Percentiles rank a stretch among this genome's conserved stretches.
phyloP scores from a whole-genome alignment of 2,329 filamentous ascomycete species.

The Cladosporium sp. region DNA sequence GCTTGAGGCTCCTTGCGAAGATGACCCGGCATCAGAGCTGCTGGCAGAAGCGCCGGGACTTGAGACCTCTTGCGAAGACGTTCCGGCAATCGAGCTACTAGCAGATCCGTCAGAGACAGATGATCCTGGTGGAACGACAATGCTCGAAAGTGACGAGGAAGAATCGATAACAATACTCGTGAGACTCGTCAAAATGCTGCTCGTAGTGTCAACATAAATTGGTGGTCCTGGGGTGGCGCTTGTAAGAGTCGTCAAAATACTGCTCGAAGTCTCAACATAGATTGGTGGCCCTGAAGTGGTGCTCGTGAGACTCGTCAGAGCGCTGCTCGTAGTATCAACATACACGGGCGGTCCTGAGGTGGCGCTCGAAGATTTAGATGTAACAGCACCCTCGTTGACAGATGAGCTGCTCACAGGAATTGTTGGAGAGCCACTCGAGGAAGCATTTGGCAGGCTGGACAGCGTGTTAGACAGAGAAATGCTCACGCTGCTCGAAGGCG shows the following conservation, averaged over 20 bases:
- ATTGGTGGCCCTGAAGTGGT: not conserved
- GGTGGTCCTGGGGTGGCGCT: not conserved
- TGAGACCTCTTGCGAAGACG: no score
- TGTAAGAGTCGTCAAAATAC: not conserved
- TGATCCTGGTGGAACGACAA: not conserved
- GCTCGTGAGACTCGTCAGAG: not conserved
- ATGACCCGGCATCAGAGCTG: not conserved
- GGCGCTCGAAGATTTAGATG: not conserved
- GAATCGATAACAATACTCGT: not conserved
- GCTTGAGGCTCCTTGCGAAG: not conserved
- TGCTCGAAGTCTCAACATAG: not conserved
- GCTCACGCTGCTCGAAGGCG: not conserved
- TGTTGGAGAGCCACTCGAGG: not conserved
- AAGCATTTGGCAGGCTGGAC: not conserved
- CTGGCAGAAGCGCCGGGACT: not conserved
- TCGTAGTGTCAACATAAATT: not conserved
- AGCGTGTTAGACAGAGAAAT: not conserved
- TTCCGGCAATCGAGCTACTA: not conserved
- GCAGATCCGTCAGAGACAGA: not conserved
- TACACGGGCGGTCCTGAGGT: not conserved
- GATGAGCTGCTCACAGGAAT: not conserved
- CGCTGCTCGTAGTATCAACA: not conserved
- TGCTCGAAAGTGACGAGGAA: not conserved
- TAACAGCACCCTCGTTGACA: not conserved
- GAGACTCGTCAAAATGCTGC: not conserved